phyloP scores from a whole-genome alignment of 768 basidiomycete species.

The Cyclocybe aegerita region DNA sequence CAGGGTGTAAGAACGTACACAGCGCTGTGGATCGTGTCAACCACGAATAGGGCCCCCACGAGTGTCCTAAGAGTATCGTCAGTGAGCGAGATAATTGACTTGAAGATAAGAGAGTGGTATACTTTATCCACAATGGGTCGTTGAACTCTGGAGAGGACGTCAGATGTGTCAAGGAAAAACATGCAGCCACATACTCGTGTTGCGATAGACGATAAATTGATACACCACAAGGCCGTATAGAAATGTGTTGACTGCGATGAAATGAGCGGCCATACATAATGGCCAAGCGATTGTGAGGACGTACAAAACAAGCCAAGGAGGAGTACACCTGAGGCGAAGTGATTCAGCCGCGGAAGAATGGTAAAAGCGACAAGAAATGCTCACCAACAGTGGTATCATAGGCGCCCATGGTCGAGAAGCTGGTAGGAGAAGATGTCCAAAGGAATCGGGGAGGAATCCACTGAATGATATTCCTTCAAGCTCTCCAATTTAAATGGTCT shows the following conservation, averaged over 20 bases:
- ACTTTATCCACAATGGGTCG: conserved; percentile 36
- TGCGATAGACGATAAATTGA: conserved; percentile 39
- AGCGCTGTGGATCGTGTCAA: conserved; percentile 36
- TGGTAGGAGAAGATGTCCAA: background rate
- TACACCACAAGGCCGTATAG: conserved; percentile 42
- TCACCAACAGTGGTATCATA: conserved; percentile 30
- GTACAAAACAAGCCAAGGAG: conserved; percentile 29
- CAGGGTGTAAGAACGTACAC: conserved; percentile 23
- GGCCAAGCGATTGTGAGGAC: conserved; percentile 3
- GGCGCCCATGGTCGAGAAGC: conserved; percentile 19
- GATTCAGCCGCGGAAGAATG: background rate
- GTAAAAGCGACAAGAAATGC: background rate
- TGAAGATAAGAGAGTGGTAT: background rate
- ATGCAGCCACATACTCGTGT: conserved; percentile 22
- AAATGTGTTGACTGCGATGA: conserved; percentile 27
- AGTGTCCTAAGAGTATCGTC: conserved; percentile 21
- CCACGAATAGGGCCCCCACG: conserved; percentile 31
- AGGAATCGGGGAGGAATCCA: background rate
- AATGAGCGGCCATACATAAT: background rate
- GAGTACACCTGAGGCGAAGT: conserved; percentile 23
- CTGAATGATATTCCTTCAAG: background rate
- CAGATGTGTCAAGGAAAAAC: background rate
- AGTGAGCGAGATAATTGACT: background rate
- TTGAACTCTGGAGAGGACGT: conserved; percentile 28
- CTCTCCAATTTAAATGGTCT: too few species aligned